phyloP scores from a whole-genome alignment of 2,329 filamentous ascomycete species.

The Thielaviopsis musarum region DNA sequence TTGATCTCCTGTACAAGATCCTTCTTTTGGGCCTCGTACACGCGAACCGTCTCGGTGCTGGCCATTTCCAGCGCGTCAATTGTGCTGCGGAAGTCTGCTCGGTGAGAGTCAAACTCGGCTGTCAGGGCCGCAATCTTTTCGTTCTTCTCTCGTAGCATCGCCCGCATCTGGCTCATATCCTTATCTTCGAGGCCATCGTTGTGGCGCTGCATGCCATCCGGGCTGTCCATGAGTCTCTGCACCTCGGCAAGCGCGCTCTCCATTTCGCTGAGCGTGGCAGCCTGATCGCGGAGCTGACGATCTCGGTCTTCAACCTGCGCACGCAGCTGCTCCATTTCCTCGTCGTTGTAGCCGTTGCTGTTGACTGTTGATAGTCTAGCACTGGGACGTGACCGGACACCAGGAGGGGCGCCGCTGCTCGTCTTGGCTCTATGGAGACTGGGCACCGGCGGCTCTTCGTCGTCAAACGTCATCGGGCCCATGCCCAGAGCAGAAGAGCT shows the following conservation, averaged over 20 bases:
- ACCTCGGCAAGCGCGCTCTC: slow-evolving; percentile 74
- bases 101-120: slow-evolving; percentile 82
- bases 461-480: slow-evolving; percentile 28
- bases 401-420: slow-evolving; percentile 37
- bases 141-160: slow-evolving; percentile 83
- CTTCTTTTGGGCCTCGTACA: slow-evolving; percentile 87
- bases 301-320: slow-evolving; percentile 69
- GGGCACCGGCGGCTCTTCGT: slow-evolving; percentile 30
- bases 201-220: slow-evolving; percentile 26
- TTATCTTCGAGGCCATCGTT: slow-evolving; percentile 38
- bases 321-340: slow-evolving; percentile 58
- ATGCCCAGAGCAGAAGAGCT: slow-evolving; percentile 43
- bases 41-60: slow-evolving; percentile 83
- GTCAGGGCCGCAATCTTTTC: slow-evolving; percentile 90
- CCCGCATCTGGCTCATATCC: slow-evolving; percentile 60
- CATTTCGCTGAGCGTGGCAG: slow-evolving; percentile 70
- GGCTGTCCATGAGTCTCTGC: slow-evolving; percentile 46
- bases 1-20: slow-evolving; percentile 69
- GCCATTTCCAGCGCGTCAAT: slow-evolving; percentile 94
- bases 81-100: slow-evolving; percentile 90
- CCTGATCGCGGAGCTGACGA: slow-evolving; percentile 75
- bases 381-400: slow-evolving; percentile 36
- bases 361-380: slow-evolving; percentile 31
- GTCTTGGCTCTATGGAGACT: slow-evolving; percentile 14
- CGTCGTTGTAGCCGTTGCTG: slow-evolving; percentile 42